These are phyloP conservation scores for Phaffomyces antillensis DNA, from an alignment of 805 yeast genomes.

Conservation along the genomic window DNA sequence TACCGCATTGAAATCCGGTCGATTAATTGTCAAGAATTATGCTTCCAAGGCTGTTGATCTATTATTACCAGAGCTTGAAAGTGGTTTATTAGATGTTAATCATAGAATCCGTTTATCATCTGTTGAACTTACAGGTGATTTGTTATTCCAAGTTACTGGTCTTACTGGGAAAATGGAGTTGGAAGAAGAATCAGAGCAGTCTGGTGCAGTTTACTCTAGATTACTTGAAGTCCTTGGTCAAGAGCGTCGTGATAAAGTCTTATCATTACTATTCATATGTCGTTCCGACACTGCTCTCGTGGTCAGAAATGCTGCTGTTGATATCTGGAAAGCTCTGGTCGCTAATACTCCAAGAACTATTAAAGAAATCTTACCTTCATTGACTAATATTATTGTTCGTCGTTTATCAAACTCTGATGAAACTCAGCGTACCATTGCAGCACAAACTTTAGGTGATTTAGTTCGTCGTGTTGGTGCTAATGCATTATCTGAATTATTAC, in stretches of 20 bases:
- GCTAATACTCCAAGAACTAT: constrained; percentile 93
- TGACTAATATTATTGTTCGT: constrained; percentile 72
- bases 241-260: constrained; percentile 80
- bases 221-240: constrained; percentile 76
- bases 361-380: constrained; percentile 81
- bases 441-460: constrained; percentile 88
- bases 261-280: constrained; percentile 84
- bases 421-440: constrained; percentile 78
- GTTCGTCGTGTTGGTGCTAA: constrained; percentile 90
- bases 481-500: constrained; percentile 77
- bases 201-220: constrained; percentile 49
- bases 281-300: constrained; percentile 85
- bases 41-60: constrained; percentile 91
- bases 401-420: constrained; percentile 79
- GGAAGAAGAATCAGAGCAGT: constrained; percentile 39
- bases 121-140: constrained; percentile 91
- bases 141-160: constrained; percentile 91
- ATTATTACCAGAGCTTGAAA: constrained; percentile 87
- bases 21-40: constrained; percentile 83
- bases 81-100: constrained; percentile 75
- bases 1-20: constrained; percentile 85
- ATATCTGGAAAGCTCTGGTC: constrained; percentile 95
- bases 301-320: constrained; percentile 85
- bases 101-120: constrained; percentile 88
- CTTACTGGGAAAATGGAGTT: constrained; percentile 71